Percentiles rank a stretch among this genome's conserved stretches.
These are phyloP conservation scores for Oryza longistaminata DNA, from an alignment of 176 grass and related monocot species.

Conservation along the genomic window DNA sequence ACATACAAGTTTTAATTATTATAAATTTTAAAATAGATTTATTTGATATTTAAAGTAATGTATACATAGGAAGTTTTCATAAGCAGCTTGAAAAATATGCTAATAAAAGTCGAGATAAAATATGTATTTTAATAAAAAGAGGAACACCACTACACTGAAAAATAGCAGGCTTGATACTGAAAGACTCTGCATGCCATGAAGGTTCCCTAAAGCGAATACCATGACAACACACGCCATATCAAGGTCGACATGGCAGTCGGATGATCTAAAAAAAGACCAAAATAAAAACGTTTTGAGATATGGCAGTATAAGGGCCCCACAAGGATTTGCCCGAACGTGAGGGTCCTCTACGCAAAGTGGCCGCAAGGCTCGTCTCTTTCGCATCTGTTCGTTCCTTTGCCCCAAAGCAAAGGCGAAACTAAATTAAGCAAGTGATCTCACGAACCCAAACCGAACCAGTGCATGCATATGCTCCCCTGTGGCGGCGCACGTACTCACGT, in stretches of 20 bases:
- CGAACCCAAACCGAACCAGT: conserved; percentile 16
- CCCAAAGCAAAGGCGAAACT: conserved; percentile 52
- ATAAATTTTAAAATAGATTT: too few relatives aligned
- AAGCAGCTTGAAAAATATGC: too few relatives aligned
- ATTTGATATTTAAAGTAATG: too few relatives aligned
- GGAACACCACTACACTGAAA: too few relatives aligned
- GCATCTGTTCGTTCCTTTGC: conserved; percentile 66
- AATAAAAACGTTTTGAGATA: not conserved
- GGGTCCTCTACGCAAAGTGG: not conserved
- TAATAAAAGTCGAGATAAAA: too few relatives aligned
- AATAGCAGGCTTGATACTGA: too few relatives aligned
- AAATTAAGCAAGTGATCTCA: not conserved
- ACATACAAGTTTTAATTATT: too few relatives aligned
- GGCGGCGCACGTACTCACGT: not conserved
- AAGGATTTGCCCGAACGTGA: accelerated
- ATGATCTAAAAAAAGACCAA: not conserved
- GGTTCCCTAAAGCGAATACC: not conserved
- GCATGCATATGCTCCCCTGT: not conserved
- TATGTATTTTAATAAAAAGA: too few relatives aligned
- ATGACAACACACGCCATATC: not conserved
- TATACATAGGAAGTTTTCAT: too few relatives aligned
- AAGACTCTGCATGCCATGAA: not conserved
- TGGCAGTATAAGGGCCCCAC: not conserved
- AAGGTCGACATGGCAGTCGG: not conserved
- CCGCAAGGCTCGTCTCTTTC: not conserved